Base-by-base conservation (phyloP, 352 stramenopile species). In the Globisporangium mamillatum region DNA sequence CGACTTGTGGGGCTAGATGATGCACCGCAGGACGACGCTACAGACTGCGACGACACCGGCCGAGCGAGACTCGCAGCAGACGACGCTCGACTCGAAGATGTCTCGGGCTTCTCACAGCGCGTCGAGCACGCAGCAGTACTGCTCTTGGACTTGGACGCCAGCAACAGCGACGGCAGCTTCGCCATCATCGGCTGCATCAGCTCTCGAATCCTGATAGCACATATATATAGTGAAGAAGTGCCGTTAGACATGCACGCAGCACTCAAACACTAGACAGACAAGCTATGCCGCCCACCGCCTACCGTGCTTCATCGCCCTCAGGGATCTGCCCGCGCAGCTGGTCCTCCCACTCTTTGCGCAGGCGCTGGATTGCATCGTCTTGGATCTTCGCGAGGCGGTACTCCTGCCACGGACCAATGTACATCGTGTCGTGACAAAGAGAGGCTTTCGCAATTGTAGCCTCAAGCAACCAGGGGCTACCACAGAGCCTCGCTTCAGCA, bases 341-440 rank as follows among this genome's bases (percentile, higher is more conserved):
- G 59, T 77, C 73, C 46, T 92, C 82, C 76, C 74, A 92, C 60
- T 93, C 82, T 41, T 83, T 69, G 2, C 76, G 81, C 24, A 94
- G 77, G 44, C 79, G 75, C 73, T 93, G 78, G 46, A 93, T 82
- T 34, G 82, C 81, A 70, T 92, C 78, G 41, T 92, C 82, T 73
- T 95, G 85, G 73, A 95, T 85, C 77, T 93, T 92, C 24, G 88
- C 85, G 57, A 93, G 80, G 3, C 86, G 83, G 71, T 93, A 95
- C 73, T 95, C 85, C 67, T 95, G 88, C 84, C 85, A 95, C 61
- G 85, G 87, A 20, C 87, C 85, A 67, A 95, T 92, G 71, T 92
- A 93, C 84, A 93, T 95, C 24, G 29, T 36, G n/a, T 66, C 48
- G 22, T 66, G 27, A 10, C 34, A 6, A 29, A 7, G 14, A 68